Evolutionary conservation across 169 alveolate genomes (phyloP).

Genomic region (Plasmodium vivax): DNA sequence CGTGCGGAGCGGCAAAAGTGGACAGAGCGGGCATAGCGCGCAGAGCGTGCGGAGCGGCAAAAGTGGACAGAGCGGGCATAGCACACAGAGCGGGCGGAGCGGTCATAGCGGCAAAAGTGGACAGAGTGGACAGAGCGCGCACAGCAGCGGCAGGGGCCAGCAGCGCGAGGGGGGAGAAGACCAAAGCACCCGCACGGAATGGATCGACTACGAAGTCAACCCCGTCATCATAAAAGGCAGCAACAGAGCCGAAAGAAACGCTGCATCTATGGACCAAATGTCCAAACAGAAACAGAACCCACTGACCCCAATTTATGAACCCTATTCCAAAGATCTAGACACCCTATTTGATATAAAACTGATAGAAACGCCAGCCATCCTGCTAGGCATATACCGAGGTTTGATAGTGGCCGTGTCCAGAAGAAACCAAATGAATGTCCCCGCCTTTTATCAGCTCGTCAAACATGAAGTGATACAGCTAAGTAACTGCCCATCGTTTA

Average conservation of each 20-base stretch:
- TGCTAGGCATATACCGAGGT: constrained; percentile 21
- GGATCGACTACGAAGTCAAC: constrained; percentile 70
- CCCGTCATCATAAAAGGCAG: constrained; percentile 38
- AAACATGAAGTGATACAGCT: constrained; percentile 31
- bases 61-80: not conserved
- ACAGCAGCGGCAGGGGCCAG: not conserved
- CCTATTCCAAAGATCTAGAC: constrained; percentile 66
- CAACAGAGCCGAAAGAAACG: not conserved
- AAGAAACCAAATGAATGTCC: constrained; percentile 53
- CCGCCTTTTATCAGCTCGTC: constrained; percentile 44
- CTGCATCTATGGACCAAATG: constrained; percentile 28
- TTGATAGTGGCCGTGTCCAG: constrained; percentile 44
- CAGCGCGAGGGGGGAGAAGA: not conserved
- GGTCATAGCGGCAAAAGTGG: no score
- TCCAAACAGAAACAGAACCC: constrained; percentile 68
- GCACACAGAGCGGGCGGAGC: not conserved
- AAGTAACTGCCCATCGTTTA: constrained; percentile 13
- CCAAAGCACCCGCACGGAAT: not conserved
- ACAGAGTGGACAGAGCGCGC: not conserved
- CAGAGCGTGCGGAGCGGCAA: not conserved
- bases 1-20: not conserved
- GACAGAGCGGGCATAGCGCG: not conserved
- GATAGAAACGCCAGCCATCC: constrained; percentile 5
- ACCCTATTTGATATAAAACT: constrained; percentile 28
- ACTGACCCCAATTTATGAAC: constrained; percentile 22